A percentile compares a stretch with the other conserved stretches of the same genome.
These are phyloP conservation scores for Fraxinus quadrangulata DNA, from an alignment of 257 asterid species.

Conservation along the genomic window DNA sequence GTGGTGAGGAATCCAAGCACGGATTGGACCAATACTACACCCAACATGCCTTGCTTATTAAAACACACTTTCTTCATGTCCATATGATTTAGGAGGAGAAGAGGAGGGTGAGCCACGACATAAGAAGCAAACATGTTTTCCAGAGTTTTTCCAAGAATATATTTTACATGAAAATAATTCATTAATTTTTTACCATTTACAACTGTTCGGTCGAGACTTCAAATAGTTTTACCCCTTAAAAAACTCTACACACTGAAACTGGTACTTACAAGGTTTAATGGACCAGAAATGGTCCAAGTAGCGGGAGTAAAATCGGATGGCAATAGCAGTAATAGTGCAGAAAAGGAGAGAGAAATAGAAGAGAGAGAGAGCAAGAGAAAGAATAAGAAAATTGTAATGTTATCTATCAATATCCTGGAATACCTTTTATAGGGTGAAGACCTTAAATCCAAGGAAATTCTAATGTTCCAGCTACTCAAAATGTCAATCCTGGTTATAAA, in stretches of 20 bases:
- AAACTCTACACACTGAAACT: neutral
- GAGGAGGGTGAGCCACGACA: neutral
- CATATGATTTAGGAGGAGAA: neutral
- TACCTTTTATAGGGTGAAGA: too few species aligned
- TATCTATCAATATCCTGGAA: too few species aligned
- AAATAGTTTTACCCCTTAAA: neutral
- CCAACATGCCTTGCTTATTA: too few species aligned
- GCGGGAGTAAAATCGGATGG: neutral
- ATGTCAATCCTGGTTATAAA: too few species aligned
- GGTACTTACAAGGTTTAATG: neutral
- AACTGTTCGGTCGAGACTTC: neutral
- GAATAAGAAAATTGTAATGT: neutral
- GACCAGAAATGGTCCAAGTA: too few species aligned
- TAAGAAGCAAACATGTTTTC: neutral
- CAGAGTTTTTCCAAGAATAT: too few species aligned
- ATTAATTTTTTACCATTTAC: too few species aligned
- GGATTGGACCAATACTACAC: too few species aligned
- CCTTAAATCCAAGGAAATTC: neutral
- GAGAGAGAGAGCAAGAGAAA: neutral
- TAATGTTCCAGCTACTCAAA: too few species aligned
- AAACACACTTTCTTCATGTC: too few species aligned
- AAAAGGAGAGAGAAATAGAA: neutral
- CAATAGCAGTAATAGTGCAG: neutral
- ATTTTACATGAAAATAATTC: too few species aligned
- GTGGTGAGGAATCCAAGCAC: too few species aligned